Evolutionary conservation across 768 basidiomycete genomes (phyloP).

Genomic region (Hemileccinum rubropunctum): DNA sequence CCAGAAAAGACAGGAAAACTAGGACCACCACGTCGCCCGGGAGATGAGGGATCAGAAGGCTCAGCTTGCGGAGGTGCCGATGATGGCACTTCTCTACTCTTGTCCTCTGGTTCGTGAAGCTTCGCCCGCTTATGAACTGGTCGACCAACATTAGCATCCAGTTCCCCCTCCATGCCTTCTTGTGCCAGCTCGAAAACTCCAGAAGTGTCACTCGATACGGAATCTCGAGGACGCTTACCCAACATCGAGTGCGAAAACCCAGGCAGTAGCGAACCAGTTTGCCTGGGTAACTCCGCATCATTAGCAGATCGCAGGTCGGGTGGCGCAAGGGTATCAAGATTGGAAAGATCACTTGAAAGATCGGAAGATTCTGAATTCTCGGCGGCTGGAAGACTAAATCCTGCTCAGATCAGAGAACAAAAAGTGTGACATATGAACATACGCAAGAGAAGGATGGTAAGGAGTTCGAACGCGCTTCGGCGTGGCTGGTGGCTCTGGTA

Average conservation of each 20-base stretch:
- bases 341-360: slow-evolving; percentile 19
- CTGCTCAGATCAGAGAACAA: slow-evolving; percentile 11
- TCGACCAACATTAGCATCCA: slow-evolving; percentile 37
- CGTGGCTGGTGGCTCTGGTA: slow-evolving; percentile 32
- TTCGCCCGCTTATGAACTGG: slow-evolving; percentile 56
- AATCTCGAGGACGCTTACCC: slow-evolving; percentile 66
- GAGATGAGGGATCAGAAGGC: slow-evolving; percentile 12
- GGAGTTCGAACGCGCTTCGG: slow-evolving; percentile 35
- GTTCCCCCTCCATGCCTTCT: slow-evolving; percentile 39
- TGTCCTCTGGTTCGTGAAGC: slow-evolving; percentile 27
- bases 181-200: slow-evolving; percentile 43
- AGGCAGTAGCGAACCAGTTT: slow-evolving; percentile 25
- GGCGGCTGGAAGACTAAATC: slow-evolving; percentile 17
- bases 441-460: slow-evolving; percentile 24
- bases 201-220: slow-evolving; percentile 41
- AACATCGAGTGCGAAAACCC: slow-evolving; percentile 47
- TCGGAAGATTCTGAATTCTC: slow-evolving; percentile 20
- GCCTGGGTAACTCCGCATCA: slow-evolving; percentile 11
- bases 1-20: slow-evolving; percentile 52
- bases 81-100: slow-evolving; percentile 11
- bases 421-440: slow-evolving; percentile 6
- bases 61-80: slow-evolving; percentile 15
- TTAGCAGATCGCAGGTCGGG: slow-evolving; percentile 7
- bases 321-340: slow-evolving; percentile 13
- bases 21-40: slow-evolving; percentile 31